Percentiles rank a stretch among this genome's conserved stretches.
These are phyloP conservation scores for Aphanoascus verrucosus DNA, from an alignment of 2,329 filamentous ascomycete species.

Conservation along the genomic window DNA sequence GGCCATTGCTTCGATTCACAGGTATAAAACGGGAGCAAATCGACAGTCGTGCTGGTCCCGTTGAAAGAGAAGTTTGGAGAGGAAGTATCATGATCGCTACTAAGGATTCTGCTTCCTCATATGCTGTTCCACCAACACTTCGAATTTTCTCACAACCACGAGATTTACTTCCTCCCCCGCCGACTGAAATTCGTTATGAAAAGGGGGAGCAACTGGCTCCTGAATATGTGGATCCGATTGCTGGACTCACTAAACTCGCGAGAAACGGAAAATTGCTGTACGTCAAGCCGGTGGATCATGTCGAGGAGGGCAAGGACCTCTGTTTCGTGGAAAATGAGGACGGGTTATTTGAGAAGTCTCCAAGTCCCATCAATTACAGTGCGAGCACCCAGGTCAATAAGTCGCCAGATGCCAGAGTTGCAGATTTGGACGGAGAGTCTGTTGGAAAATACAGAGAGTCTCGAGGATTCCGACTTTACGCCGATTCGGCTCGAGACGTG, in stretches of 20 bases:
- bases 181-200: constrained; percentile 54
- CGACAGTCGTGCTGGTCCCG: constrained; percentile 25
- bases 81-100: constrained; percentile 96
- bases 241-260: constrained; percentile 75
- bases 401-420: constrained; percentile 39
- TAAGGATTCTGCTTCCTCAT: constrained; percentile 69
- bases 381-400: constrained; percentile 30
- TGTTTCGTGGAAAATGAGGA: constrained; percentile 69
- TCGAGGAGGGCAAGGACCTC: constrained; percentile 66
- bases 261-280: constrained; percentile 78
- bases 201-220: constrained; percentile 52
- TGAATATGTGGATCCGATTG: constrained; percentile 78
- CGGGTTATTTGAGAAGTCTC: constrained; percentile 65
- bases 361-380: constrained; percentile 35
- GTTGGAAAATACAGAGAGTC: constrained; percentile 73
- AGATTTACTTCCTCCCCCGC: constrained; percentile 68
- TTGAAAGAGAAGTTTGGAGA: constrained; percentile 73
- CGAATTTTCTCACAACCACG: constrained; percentile 80
- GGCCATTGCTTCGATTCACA: constrained; percentile 79
- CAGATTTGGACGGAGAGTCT: constrained; percentile 61
- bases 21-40: constrained; percentile 55
- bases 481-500: constrained; percentile 70
- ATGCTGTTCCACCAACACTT: constrained; percentile 64
- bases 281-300: constrained; percentile 76
- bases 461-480: constrained; percentile 67